These are phyloP conservation scores for Waltiozyma sp. DNA, from an alignment of 1,139 yeast genomes.

Conservation along the genomic window DNA sequence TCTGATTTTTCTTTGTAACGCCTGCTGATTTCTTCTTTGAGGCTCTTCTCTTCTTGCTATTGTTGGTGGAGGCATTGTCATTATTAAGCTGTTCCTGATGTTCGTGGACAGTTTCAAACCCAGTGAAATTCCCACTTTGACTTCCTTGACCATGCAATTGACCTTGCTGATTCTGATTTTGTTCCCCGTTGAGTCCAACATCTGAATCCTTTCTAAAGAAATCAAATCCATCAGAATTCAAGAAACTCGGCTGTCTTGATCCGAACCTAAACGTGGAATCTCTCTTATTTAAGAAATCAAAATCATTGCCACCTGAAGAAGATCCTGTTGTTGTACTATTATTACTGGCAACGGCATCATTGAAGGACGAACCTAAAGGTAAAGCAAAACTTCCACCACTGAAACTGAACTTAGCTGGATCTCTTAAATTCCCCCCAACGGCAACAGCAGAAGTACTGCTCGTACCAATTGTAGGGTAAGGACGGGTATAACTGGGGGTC, in stretches of 20 bases:
- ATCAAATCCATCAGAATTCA: slow-evolving; percentile 16
- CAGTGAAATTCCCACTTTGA: too few relatives aligned
- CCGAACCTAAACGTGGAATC: slow-evolving; percentile 10
- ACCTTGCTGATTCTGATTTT: too few relatives aligned
- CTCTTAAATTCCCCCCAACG: slow-evolving; percentile 14
- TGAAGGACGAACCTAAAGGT: slow-evolving; percentile 4
- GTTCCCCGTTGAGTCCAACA: neutral
- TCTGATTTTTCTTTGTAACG: slow-evolving; percentile 6
- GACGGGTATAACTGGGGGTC: slow-evolving; percentile 21
- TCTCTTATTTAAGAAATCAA: slow-evolving; percentile 7
- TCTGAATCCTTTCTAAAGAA: slow-evolving; percentile 6
- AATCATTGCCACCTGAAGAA: slow-evolving; percentile 7
- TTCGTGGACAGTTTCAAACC: too few relatives aligned
- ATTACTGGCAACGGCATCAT: slow-evolving; percentile 14
- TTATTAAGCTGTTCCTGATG: too few relatives aligned
- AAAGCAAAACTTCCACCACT: slow-evolving; percentile 17
- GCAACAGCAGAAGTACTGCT: slow-evolving; percentile 3
- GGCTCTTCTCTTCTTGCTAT: neutral
- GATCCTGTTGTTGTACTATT: slow-evolving; percentile 18
- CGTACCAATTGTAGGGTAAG: slow-evolving; percentile 9
- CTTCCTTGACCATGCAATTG: too few relatives aligned
- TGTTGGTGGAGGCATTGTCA: neutral
- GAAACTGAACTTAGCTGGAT: slow-evolving; percentile 12
- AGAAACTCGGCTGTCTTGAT: slow-evolving; percentile 18
- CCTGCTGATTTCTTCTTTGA: slow-evolving; percentile 5